Base-by-base conservation (phyloP, 129 eudicot genomes). In the Flaveria linearis region DNA sequence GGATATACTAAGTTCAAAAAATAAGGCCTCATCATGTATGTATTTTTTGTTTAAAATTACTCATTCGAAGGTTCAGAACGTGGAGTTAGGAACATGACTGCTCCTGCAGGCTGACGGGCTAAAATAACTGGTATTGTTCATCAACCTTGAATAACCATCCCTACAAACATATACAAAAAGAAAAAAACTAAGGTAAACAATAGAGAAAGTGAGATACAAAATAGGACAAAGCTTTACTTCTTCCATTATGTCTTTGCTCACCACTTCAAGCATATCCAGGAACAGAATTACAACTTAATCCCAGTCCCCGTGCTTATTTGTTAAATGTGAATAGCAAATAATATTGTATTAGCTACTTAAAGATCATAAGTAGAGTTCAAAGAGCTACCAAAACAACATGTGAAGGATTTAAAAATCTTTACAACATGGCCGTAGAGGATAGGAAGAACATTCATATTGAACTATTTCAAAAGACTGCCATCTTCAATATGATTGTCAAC, bases 261-360 rank as follows among this genome's bases (percentile, higher is more conserved):
- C 99, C 73, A 91, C 97, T 87, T 95, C 99, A 23, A 87, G 82
- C 99, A 91, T 95, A 77, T 95, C 99, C 88, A 91, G 99, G 83
- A 91, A 89, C 71, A 88, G 95, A 77, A 95, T 89, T 28, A 95
- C 99, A 73, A 95, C 99, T 85, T 89, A 97, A 86, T 91, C 95
- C 79, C 91, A 77, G 46, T 95, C 94, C 82, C 89, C 95, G 77
- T 82, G 88, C 81, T 89, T 95, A 80, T 95, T 95, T 33, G 91
- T 84, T 62, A 95, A 76, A 96, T 91, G 92, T 76, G 78, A 66
- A 68, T 65, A 42, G 6, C 17, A 83, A 49, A 78, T 20, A 5
- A 36, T 28, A 18, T 51, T 60, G 76, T 52, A 33, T 69, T 64
- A 22, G 69, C 70, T 53, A 36, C 73, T 46, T 43, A 70, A 14